phyloP scores from a whole-genome alignment of 2,329 filamentous ascomycete genomes.

The Cryoendolithus antarcticus region DNA sequence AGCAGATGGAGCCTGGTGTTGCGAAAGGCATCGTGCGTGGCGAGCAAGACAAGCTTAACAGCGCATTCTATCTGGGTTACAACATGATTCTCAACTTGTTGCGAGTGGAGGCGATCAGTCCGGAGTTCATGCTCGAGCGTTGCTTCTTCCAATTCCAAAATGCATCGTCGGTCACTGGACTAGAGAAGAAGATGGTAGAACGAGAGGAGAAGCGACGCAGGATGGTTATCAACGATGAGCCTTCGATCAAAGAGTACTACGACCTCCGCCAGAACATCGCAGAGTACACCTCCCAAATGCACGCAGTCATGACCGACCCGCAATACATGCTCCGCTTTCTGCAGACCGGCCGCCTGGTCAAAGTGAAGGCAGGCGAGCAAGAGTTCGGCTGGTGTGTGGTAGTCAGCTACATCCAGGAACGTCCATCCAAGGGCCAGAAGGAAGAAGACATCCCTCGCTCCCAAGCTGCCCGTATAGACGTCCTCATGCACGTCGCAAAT shows the following conservation, averaged over 20 bases:
- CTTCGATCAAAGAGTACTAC: conserved; percentile 87
- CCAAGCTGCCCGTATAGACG: conserved; percentile 70
- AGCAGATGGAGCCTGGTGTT: conserved; percentile 87
- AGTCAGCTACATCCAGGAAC: conserved; percentile 55
- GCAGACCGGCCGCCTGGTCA: conserved; percentile 75
- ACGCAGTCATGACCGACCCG: conserved; percentile 81
- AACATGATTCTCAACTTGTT: conserved; percentile 98
- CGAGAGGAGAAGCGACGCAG: conserved; percentile 63
- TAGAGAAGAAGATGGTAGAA: conserved; percentile 73
- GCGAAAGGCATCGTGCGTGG: conserved; percentile 93
- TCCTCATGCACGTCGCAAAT: conserved; percentile 55
- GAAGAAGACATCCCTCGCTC: conserved; percentile 60
- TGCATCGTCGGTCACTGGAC: conserved; percentile 65
- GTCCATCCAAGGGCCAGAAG: conserved; percentile 48
- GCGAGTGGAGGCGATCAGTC: conserved; percentile 96
- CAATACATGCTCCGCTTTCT: conserved; percentile 75
- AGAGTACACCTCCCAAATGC: conserved; percentile 77
- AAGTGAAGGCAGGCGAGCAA: conserved; percentile 63
- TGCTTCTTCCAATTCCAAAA: conserved; percentile 99
- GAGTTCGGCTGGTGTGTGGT: conserved; percentile 96
- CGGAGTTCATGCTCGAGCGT: conserved; percentile 95
- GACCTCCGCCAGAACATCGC: conserved; percentile 75
- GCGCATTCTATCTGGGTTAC: conserved; percentile 93
- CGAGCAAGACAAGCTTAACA: conserved; percentile 93
- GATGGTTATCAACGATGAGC: conserved; percentile 73